A percentile compares a stretch with the other conserved stretches of the same genome.
These are phyloP conservation scores for Backusella psychrophila DNA, from an alignment of 192 early-diverging fungal genomes.

Conservation along the genomic window DNA sequence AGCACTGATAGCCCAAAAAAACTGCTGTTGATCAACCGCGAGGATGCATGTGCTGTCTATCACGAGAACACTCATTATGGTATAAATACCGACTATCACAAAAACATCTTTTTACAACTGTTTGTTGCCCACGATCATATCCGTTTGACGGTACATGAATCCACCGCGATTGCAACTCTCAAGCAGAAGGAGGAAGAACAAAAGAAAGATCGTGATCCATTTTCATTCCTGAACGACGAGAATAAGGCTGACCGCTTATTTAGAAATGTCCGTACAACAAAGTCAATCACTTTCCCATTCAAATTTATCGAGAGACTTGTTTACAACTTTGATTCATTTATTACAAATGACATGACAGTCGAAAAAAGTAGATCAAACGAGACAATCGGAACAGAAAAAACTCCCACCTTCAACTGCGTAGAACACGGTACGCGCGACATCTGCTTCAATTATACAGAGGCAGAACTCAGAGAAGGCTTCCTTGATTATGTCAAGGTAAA, in stretches of 20 bases:
- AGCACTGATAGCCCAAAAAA: constrained; percentile 32
- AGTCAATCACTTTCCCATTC: not conserved
- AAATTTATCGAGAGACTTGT: constrained; percentile 3
- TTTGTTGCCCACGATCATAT: not conserved
- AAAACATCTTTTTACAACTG: not conserved
- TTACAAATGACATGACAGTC: not conserved
- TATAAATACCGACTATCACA: not conserved
- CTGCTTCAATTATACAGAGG: not conserved
- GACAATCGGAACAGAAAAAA: not conserved
- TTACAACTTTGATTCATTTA: not conserved
- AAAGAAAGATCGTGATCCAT: not conserved
- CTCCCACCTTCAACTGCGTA: not conserved
- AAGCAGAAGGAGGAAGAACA: not conserved
- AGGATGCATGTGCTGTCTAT: constrained; percentile 43
- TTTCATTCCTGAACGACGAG: not conserved
- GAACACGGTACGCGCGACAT: not conserved
- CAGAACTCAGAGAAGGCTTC: not conserved
- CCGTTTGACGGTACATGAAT: not conserved
- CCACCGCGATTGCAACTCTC: not conserved
- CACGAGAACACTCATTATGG: constrained; percentile 28
- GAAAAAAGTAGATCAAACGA: not conserved
- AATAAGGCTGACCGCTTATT: not conserved
- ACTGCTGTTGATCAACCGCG: constrained; percentile 40
- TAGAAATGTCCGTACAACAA: constrained; percentile 5
- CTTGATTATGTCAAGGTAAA: not conserved